A percentile compares a stretch with the other conserved stretches of the same genome.
These are phyloP conservation scores for Lentinus tigrinus DNA, from an alignment of 768 basidiomycete species.

Conservation along the genomic window DNA sequence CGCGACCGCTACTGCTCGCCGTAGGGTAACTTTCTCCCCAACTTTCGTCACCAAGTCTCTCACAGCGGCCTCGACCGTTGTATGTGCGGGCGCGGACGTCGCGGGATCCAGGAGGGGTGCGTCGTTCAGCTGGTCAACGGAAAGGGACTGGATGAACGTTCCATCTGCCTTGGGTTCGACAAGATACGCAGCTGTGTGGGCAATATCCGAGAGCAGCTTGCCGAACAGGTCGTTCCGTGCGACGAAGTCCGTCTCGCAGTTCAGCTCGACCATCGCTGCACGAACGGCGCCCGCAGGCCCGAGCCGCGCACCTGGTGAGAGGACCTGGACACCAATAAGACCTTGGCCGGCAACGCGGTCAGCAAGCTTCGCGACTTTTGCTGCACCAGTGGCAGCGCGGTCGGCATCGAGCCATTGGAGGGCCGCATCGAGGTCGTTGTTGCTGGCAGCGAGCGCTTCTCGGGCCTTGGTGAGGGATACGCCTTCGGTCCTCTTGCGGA, in stretches of 20 bases:
- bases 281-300: constrained; percentile 46
- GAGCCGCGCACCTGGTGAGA: constrained; percentile 54
- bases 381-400: constrained; percentile 64
- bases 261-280: constrained; percentile 87
- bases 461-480: constrained; percentile 87
- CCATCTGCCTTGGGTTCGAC: constrained; percentile 43
- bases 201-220: constrained; percentile 72
- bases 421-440: constrained; percentile 73
- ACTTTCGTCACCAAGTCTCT: constrained; percentile 70
- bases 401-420: constrained; percentile 82
- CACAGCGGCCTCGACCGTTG: constrained; percentile 62
- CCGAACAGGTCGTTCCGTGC: constrained; percentile 82
- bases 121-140: constrained; percentile 52
- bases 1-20: constrained; percentile 50
- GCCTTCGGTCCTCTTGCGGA: constrained; percentile 70
- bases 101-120: constrained; percentile 66
- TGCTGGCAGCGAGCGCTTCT: constrained; percentile 74
- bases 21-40: constrained; percentile 75
- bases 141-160: constrained; percentile 45
- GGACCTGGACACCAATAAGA: constrained; percentile 70
- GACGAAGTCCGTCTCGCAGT: constrained; percentile 98
- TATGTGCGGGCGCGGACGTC: constrained; percentile 19
- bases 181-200: constrained; percentile 79
- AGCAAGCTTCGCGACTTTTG: constrained; percentile 81
- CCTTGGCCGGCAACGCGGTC: constrained; percentile 78